A percentile compares a stretch with the other conserved stretches of the same genome.
Evolutionary conservation across 805 yeast genomes (phyloP).

Genomic region (Yarrowia hollandica): DNA sequence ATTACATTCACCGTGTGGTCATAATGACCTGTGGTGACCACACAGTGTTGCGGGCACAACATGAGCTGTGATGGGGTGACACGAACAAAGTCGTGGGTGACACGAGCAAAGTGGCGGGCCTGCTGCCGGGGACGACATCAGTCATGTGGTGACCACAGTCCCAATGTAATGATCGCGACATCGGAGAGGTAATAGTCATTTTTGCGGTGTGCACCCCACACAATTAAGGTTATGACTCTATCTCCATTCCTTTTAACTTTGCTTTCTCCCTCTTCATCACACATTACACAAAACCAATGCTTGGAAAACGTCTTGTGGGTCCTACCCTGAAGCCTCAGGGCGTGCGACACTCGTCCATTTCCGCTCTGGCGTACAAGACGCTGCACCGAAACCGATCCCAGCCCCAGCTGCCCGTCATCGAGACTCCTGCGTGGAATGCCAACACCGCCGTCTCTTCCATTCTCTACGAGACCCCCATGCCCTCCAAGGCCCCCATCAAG

Average conservation of each 20-base stretch:
- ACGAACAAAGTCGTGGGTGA: no score
- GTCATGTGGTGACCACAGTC: no score
- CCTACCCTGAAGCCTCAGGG: constrained; percentile 15
- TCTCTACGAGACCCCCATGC: constrained; percentile 82
- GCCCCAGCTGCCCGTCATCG: constrained; percentile 91
- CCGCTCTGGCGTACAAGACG: constrained; percentile 92
- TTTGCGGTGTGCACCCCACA: no score
- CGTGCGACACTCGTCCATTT: constrained; percentile 55
- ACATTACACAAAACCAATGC: constrained; percentile 1
- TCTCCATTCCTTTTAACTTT: not conserved
- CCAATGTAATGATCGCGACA: no score
- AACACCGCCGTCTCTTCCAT: constrained; percentile 95
- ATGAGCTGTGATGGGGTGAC: no score
- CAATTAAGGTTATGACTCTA: constrained; percentile 10
- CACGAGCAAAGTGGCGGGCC: no score
- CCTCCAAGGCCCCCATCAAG: constrained; percentile 58
- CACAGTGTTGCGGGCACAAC: no score
- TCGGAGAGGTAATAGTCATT: no score
- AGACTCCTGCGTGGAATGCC: constrained; percentile 94
- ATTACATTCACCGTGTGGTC: not conserved
- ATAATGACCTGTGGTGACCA: no score
- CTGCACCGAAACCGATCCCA: constrained; percentile 81
- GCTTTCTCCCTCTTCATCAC: not conserved
- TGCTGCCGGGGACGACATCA: no score
- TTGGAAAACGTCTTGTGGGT: constrained; percentile 5